Evolutionary conservation across 2,329 filamentous ascomycete species (phyloP).

Genomic region (Aschersonia sp.): DNA sequence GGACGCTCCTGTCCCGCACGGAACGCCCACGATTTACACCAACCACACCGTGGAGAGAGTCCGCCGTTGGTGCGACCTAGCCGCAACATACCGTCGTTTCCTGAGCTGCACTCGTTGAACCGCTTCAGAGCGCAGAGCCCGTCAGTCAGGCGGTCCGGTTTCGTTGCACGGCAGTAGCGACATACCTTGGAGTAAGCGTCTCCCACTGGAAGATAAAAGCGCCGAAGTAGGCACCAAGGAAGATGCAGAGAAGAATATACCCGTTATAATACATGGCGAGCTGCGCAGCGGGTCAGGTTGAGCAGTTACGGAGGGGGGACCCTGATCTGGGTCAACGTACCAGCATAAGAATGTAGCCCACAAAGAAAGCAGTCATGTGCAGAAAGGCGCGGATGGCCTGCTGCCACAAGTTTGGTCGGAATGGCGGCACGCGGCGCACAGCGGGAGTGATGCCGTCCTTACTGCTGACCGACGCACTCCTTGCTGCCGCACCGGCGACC

Average conservation of each 20-base stretch:
- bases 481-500: conserved; percentile 1
- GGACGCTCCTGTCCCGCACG: no score
- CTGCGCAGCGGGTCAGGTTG: conserved; percentile 5
- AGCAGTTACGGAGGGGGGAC: not conserved
- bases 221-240: conserved; percentile 62
- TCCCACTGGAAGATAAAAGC: conserved; percentile 65
- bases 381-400: conserved; percentile 52
- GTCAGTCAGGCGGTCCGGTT: not conserved
- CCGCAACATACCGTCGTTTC: conserved; percentile 27
- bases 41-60: no score
- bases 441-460: conserved; percentile 8
- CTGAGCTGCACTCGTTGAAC: conserved; percentile 18
- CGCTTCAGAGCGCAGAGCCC: not conserved
- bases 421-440: conserved; percentile 13
- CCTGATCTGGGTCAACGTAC: conserved; percentile 3
- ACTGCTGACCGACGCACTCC: conserved; percentile 8
- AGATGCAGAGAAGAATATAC: conserved; percentile 70
- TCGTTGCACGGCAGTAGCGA: not conserved
- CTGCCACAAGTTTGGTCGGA: conserved; percentile 47
- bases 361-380: conserved; percentile 56
- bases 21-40: no score
- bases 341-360: conserved; percentile 71
- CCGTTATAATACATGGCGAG: conserved; percentile 50
- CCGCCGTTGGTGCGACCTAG: conserved; percentile 6
- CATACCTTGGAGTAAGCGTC: conserved; percentile 19